Conservation (phyloP, 2,329 filamentous ascomycete species). For the Myriosclerotinia curreyana region DNA sequence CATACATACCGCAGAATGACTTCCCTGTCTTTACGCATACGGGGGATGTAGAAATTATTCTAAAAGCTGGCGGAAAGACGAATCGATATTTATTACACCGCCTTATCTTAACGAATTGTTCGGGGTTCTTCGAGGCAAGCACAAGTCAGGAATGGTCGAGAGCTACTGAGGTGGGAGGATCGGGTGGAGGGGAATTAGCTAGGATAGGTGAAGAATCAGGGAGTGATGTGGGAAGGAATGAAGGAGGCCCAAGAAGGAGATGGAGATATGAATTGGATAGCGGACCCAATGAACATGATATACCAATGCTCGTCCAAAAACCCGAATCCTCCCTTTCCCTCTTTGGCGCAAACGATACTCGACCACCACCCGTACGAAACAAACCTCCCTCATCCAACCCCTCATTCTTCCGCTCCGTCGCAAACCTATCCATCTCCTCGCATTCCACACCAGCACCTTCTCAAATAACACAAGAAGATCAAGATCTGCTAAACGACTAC, state of each 20-base stretch:
- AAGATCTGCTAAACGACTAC: constrained; percentile 84
- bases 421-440: constrained; percentile 62
- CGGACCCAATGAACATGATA: constrained; percentile 67
- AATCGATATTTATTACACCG: constrained; percentile 84
- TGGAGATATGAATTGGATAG: constrained; percentile 90
- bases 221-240: constrained; percentile 40
- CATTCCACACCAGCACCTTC: constrained; percentile 47
- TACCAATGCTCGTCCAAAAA: constrained; percentile 85
- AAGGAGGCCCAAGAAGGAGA: constrained; percentile 44
- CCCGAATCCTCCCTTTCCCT: constrained; percentile 51
- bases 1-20: constrained; percentile 75
- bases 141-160: constrained; percentile 75
- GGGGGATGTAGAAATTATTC: constrained; percentile 87
- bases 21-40: constrained; percentile 88
- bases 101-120: constrained; percentile 83
- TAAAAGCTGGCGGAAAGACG: constrained; percentile 68
- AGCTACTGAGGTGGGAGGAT: constrained; percentile 37
- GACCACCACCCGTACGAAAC: constrained; percentile 53
- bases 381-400: constrained; percentile 61
- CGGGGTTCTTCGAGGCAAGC: constrained; percentile 88
- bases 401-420: constrained; percentile 83
- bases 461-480: constrained; percentile 55
- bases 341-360: constrained; percentile 51
- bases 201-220: constrained; percentile 49
- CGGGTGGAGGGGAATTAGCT: constrained; percentile 45